These are phyloP conservation scores for Fomitopsis serialis DNA, from an alignment of 768 basidiomycete genomes.

Conservation along the genomic window DNA sequence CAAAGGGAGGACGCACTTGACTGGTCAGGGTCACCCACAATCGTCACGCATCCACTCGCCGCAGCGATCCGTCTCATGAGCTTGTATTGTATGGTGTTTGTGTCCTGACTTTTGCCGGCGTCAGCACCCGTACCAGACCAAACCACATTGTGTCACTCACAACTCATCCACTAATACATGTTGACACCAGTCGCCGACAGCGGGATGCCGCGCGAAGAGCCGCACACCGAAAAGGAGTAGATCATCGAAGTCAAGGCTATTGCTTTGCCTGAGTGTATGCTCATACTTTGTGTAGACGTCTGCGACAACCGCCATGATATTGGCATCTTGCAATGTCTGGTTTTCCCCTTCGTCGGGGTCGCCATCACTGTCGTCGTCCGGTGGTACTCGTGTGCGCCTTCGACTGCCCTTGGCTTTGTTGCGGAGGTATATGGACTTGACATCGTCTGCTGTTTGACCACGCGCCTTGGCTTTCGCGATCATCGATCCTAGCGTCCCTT, in stretches of 20 bases:
- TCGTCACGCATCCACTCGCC: constrained; percentile 50
- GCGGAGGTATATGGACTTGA: constrained; percentile 13
- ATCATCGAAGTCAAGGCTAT: constrained; percentile 87
- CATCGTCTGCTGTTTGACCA: constrained; percentile 48
- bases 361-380: neutral
- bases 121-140: neutral
- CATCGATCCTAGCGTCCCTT: constrained; percentile 44
- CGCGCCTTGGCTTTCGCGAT: constrained; percentile 74
- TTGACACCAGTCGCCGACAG: constrained; percentile 51
- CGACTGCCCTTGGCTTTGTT: neutral
- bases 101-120: constrained; percentile 54
- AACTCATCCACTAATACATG: constrained; percentile 83
- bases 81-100: constrained; percentile 76
- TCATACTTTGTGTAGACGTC: constrained; percentile 67
- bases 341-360: neutral
- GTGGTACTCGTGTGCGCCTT: neutral
- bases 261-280: constrained; percentile 47
- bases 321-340: neutral
- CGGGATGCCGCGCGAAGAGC: constrained; percentile 47
- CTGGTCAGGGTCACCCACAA: constrained; percentile 91
- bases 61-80: constrained; percentile 67
- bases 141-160: constrained; percentile 38
- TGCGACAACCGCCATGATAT: constrained; percentile 30
- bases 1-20: constrained; percentile 71
- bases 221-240: constrained; percentile 67